These are phyloP conservation scores for Zymoseptoria brevis DNA, from an alignment of 2,329 filamentous ascomycete species.

Conservation along the genomic window DNA sequence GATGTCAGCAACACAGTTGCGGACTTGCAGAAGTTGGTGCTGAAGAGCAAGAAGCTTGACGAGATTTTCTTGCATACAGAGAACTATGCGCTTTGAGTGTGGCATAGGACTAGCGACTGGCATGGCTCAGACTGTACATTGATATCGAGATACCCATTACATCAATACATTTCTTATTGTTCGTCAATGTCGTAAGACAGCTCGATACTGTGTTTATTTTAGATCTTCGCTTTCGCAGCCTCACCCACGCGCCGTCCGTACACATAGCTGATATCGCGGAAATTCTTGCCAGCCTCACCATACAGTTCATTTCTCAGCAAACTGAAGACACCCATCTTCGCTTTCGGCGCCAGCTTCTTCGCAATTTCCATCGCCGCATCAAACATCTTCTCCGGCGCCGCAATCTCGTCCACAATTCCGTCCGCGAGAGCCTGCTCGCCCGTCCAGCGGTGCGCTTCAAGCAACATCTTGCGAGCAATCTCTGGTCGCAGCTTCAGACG, in stretches of 20 bases:
- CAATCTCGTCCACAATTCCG: conserved; percentile 47
- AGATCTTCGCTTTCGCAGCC: conserved; percentile 44
- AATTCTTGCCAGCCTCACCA: conserved; percentile 46
- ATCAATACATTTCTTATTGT: not conserved
- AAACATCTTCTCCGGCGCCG: conserved; percentile 43
- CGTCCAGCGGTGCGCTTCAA: conserved; percentile 50
- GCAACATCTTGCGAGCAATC: conserved; percentile 48
- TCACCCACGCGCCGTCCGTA: conserved; percentile 39
- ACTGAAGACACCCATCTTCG: conserved; percentile 46
- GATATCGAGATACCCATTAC: not conserved
- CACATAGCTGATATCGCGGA: conserved; percentile 47
- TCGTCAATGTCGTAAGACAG: not conserved
- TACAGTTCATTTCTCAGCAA: conserved; percentile 45
- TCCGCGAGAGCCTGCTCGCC: conserved; percentile 44
- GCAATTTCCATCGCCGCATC: conserved; percentile 39
- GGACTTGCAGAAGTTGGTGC: conserved; percentile 71
- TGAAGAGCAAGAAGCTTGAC: conserved; percentile 68
- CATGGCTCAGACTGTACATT: not conserved
- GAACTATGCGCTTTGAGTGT: conserved; percentile 72
- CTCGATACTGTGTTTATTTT: conserved; percentile 1
- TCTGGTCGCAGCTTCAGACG: conserved; percentile 45
- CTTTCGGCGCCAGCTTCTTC: conserved; percentile 35
- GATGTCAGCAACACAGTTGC: conserved; percentile 84
- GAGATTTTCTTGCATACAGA: conserved; percentile 93
- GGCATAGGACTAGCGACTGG: not conserved